Percentiles rank a stretch among this genome's conserved stretches.
Conservation (phyloP, 345 rosid genomes). For the Camelina laxa region DNA sequence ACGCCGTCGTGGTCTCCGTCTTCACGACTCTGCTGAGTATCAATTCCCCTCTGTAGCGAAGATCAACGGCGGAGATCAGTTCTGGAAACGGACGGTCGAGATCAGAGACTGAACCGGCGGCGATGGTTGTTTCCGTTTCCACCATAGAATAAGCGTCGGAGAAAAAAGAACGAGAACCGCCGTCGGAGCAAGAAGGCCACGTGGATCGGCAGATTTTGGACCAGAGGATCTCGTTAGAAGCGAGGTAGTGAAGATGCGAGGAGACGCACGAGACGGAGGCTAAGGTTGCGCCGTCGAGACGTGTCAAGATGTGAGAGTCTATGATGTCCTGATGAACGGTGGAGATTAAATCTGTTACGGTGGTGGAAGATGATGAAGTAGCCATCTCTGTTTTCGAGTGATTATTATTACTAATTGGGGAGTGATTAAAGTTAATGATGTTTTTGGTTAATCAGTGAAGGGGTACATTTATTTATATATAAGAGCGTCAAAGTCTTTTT, state of each 20-base stretch:
- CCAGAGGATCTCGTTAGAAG: conserved; percentile 60
- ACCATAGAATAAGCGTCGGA: conserved; percentile 53
- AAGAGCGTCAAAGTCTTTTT: neutral
- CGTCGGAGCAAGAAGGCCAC: conserved; percentile 73
- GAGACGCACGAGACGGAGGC: conserved; percentile 66
- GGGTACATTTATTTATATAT: conserved; percentile 27
- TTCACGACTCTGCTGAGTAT: conserved; percentile 58
- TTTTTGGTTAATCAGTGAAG: conserved; percentile 3
- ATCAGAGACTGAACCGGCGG: conserved; percentile 26
- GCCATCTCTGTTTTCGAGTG: conserved; percentile 27
- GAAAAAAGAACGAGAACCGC: conserved; percentile 76
- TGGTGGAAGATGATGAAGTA: neutral
- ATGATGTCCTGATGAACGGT: conserved; percentile 63
- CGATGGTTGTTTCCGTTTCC: conserved; percentile 7
- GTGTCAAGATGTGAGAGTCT: conserved; percentile 63
- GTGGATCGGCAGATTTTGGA: conserved; percentile 55
- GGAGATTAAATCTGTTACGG: conserved; percentile 39
- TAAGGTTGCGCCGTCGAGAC: conserved; percentile 72
- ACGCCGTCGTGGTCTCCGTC: conserved; percentile 62
- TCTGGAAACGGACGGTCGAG: conserved; percentile 41
- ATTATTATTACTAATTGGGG: conserved; percentile 27
- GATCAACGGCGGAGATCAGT: conserved; percentile 76
- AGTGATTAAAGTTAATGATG: conserved; percentile 24
- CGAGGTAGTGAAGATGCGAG: conserved; percentile 54
- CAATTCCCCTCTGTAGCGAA: conserved; percentile 49